Conservation (phyloP, 2,329 filamentous ascomycete species). For the Phoma sp. region DNA sequence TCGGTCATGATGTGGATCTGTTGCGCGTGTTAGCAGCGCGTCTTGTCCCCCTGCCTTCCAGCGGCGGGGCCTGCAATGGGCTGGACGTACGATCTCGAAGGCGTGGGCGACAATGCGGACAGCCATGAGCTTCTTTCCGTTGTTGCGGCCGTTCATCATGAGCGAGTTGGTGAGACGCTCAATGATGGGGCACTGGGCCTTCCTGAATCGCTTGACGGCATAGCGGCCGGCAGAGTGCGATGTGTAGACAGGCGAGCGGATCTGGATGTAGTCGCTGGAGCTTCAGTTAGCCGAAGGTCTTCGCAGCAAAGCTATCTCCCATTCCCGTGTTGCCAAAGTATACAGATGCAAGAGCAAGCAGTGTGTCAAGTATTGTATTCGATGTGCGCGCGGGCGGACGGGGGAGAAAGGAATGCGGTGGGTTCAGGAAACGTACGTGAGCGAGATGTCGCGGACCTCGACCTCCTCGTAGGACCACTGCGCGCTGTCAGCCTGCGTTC, state of each 20-base stretch:
- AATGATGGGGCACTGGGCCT: constrained; percentile 99
- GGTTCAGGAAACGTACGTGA: constrained; percentile 76
- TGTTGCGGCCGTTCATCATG: constrained; percentile 99
- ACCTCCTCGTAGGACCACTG: constrained; percentile 96
- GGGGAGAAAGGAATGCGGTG: constrained; percentile 4
- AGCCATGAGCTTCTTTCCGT: constrained; percentile 99
- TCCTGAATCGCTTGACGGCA: constrained; percentile 99
- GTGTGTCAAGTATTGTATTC: constrained; percentile 6
- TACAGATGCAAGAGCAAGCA: constrained; percentile 9
- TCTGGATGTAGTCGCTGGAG: constrained; percentile 97
- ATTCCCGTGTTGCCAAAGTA: constrained; percentile 25
- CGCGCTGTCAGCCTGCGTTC: constrained; percentile 21
- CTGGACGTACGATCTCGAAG: constrained; percentile 93
- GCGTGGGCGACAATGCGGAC: constrained; percentile 98
- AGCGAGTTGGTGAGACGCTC: constrained; percentile 99
- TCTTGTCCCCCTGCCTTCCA: neutral
- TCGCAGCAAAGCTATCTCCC: constrained; percentile 21
- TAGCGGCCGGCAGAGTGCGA: constrained; percentile 98
- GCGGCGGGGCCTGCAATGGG: neutral
- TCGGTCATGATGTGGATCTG: constrained; percentile 99
- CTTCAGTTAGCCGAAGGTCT: constrained; percentile 41
- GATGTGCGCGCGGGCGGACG: constrained; percentile 16
- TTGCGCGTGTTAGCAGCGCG: constrained; percentile 27
- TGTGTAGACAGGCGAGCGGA: constrained; percentile 98
- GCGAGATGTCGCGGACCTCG: constrained; percentile 98